Percentiles rank a stretch among this genome's conserved stretches.
Conservation (phyloP, 225 moss, liverwort and hornwort species). For the Bryum argenteum region DNA sequence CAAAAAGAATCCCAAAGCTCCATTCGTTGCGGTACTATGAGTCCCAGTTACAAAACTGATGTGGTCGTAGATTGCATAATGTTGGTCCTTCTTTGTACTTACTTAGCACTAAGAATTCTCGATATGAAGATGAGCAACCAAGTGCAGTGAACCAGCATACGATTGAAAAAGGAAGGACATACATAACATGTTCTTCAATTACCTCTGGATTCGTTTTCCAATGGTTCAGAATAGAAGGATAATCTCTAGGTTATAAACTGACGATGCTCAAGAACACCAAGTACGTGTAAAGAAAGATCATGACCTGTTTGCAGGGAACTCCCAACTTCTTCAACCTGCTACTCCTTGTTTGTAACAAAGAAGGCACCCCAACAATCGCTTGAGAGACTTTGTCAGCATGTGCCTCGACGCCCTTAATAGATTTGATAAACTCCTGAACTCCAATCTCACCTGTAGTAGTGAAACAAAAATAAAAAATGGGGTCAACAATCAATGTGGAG, state of each 20-base stretch:
- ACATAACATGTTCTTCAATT: neutral
- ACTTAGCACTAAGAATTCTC: no score
- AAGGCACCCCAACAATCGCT: conserved; percentile 55
- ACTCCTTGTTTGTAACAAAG: conserved; percentile 71
- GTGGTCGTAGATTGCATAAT: neutral
- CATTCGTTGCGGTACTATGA: neutral
- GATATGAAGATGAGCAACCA: neutral
- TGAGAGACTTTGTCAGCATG: conserved; percentile 80
- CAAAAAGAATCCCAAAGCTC: neutral
- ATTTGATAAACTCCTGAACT: conserved; percentile 72
- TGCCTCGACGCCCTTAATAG: conserved; percentile 73
- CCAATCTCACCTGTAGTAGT: conserved; percentile 64
- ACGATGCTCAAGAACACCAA: neutral
- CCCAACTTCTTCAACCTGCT: conserved; percentile 77
- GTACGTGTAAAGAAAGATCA: neutral
- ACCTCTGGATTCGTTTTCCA: neutral
- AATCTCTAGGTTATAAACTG: neutral
- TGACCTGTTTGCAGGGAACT: conserved; percentile 87
- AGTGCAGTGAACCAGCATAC: neutral
- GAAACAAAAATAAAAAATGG: conserved; percentile 10
- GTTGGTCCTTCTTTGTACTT: no score
- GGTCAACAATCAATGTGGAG: neutral
- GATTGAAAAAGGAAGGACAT: neutral
- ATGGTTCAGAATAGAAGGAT: neutral
- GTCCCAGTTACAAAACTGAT: neutral